Evolutionary conservation across 1,284 basidiomycete species (phyloP), one percentile per base, ranked within the genome.

Genomic region (Ceratobasidium sp.): DNA sequence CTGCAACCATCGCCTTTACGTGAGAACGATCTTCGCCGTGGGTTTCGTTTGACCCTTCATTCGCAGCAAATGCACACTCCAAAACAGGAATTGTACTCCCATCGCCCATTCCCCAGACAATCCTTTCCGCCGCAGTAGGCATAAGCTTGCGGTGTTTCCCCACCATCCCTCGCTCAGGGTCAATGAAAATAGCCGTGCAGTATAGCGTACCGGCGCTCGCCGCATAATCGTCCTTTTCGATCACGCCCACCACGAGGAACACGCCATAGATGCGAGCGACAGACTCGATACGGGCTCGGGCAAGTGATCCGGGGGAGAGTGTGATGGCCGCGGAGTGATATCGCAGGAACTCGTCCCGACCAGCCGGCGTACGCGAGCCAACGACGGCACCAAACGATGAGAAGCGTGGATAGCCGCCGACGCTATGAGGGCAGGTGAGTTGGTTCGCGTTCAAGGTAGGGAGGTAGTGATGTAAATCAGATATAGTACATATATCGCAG

Each of bases 111-210:
- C 88, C 88, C 92, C 92, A 93, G 16, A 93, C 86, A 4, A 91
- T 80, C 31, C 90, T 83, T 80, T 93, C 92, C 43, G 85, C 81
- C 0, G 85, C 92, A 2, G 92, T 93, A 0, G 91, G 91, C 80
- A 90, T 84, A 31, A 93, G 80, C 81, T 93, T 93, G n/a, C 91
- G 83, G 79, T 92, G 91, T 77, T 89, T 90, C 13, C 84, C 86
- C 13, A 92, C 80, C 48, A 88, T 84, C 8, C 88, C 87, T n/a
- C 86, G 81, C 13, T 78, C 76, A 0, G 89, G 89, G 71, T 88
- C 86, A 37, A 92, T 85, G 77, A 91, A 90, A 37, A 92, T 83
- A 31, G 82, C 87, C 0, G 90, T 89, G 81, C 91, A 92, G 79
- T 90, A 93, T 46, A 92, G 82, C 0, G 91, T 92, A 0, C 89